Base-by-base conservation (phyloP, 2,329 filamentous ascomycete species). In the Ilyonectria sp. region DNA sequence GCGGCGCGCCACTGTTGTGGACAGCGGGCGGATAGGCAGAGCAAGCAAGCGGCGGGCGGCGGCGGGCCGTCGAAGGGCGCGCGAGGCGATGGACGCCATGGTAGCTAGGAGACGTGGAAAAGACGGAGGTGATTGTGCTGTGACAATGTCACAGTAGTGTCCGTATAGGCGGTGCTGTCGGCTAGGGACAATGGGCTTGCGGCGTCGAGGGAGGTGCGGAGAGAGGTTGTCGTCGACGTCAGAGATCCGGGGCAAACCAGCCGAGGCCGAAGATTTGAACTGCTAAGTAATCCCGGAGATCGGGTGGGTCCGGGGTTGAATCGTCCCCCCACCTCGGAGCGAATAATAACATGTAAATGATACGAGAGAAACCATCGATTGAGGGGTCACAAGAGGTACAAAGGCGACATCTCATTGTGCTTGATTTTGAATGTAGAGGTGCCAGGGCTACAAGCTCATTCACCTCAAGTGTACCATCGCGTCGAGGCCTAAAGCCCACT, bases 61-160 rank as follows among this genome's bases (percentile, higher is more conserved):
- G 54, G 67, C 67, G 50, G 64, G 70, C 13, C 72, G 63, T 50
- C 73, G 67, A 53, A 75, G 60, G 54, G 63, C 63, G 49, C 75
- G 75, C 33, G 73, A 72, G 59, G 71, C 50, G 56, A 75, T 55
- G 54, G 71, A 73, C 4, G 73, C 47, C 75, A 76, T 76, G 26
- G 44, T 11, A 33, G 31, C 13, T 31, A 40, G 44, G n/a, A 50
- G 13, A 46, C 6, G 15, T n/a, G 17, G 21, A 15, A 31, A 13
- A 4, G 15, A 49, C 31, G 31, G 9, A 7, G 53, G n/a, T 23
- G 6, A 8, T 37, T 17, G 31, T 47, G 15, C 5, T 29, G 15
- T n/a, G 7, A 17, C 23, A 6, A 23, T 26, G 23, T 43, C 17
- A 31, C 11, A 26, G n/a, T 49, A 6, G 52, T 44, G 40, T 13